These are phyloP conservation scores for Dacryopinax primogenitus DNA, from an alignment of 768 basidiomycete genomes.

Conservation along the genomic window DNA sequence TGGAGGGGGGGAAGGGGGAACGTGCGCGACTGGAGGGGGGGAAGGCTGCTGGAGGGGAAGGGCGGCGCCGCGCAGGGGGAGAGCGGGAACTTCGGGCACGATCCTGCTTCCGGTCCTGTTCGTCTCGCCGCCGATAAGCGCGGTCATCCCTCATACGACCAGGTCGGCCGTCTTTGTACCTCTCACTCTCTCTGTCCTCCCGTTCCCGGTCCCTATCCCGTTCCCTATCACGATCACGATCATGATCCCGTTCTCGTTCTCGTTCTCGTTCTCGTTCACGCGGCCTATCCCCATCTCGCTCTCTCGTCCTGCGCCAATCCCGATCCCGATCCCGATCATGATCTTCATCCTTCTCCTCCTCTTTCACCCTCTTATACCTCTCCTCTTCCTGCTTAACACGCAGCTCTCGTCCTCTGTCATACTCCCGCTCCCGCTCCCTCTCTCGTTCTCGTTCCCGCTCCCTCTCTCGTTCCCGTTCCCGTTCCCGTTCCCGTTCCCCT, in stretches of 20 bases:
- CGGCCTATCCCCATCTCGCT: conserved; percentile 7
- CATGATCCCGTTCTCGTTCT: conserved; percentile 23
- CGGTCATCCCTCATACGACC: conserved; percentile 12
- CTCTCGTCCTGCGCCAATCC: neutral
- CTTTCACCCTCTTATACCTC: conserved; percentile 13
- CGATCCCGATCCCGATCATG: conserved; percentile 12
- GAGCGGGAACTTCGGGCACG: neutral
- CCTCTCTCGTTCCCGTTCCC: too few species aligned
- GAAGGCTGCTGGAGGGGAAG: neutral
- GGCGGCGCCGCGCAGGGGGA: conserved; percentile 2
- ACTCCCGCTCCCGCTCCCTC: too few species aligned
- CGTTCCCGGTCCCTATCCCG: conserved; percentile 19
- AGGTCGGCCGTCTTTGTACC: neutral
- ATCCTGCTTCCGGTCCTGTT: neutral
- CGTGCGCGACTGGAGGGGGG: conserved; percentile 2
- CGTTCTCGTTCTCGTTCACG: conserved; percentile 7
- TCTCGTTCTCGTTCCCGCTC: too few species aligned
- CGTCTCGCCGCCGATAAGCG: neutral
- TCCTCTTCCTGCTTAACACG: too few species aligned
- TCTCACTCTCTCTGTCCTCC: conserved; percentile 16
- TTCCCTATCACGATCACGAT: conserved; percentile 23
- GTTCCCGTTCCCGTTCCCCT: too few species aligned
- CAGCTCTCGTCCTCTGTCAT: conserved; percentile 11
- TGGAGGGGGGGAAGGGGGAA: conserved; percentile 19
- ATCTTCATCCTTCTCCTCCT: conserved; percentile 8